Evolutionary conservation across 768 basidiomycete genomes (phyloP).

Genomic region (Exidia glandulosa): DNA sequence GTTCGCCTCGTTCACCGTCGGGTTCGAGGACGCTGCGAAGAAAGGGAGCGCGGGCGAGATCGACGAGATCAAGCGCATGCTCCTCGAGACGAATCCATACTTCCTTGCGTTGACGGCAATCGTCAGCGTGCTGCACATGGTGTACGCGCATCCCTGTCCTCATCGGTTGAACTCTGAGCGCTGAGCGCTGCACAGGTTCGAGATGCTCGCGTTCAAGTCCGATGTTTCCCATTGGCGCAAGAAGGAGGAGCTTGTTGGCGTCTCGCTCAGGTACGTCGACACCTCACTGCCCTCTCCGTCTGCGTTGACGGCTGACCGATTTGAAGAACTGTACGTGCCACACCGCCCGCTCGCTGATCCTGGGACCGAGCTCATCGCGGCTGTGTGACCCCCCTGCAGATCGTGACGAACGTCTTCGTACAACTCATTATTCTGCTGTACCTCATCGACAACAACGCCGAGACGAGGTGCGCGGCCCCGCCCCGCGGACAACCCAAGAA

Average conservation of each 20-base stretch:
- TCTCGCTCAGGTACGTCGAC: constrained; percentile 67
- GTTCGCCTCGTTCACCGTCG: constrained; percentile 71
- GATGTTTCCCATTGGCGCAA: constrained; percentile 95
- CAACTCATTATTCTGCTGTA: constrained; percentile 84
- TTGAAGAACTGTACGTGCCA: constrained; percentile 11
- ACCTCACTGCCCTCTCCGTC: constrained; percentile 1
- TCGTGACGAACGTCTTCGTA: constrained; percentile 91
- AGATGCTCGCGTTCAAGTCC: constrained; percentile 91
- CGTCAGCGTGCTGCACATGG: constrained; percentile 78
- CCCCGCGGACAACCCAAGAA: no score
- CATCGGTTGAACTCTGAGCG: constrained; percentile 1
- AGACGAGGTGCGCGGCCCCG: constrained; percentile 46
- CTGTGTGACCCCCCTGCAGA: constrained; percentile 23
- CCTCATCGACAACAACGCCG: constrained; percentile 88
- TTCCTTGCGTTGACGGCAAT: constrained; percentile 74
- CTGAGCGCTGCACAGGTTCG: constrained; percentile 47
- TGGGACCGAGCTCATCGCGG: background rate
- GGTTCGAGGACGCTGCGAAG: constrained; percentile 80
- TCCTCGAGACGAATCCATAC: constrained; percentile 81
- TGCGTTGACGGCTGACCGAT: constrained; percentile 3
- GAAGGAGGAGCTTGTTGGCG: constrained; percentile 89
- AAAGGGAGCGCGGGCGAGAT: constrained; percentile 57
- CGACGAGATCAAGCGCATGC: constrained; percentile 92
- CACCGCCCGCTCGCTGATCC: constrained; percentile 40
- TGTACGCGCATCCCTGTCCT: constrained; percentile 40